Evolutionary conservation across 2,329 filamentous ascomycete genomes (phyloP).

Genomic region (Pestalotiopsis sp.): DNA sequence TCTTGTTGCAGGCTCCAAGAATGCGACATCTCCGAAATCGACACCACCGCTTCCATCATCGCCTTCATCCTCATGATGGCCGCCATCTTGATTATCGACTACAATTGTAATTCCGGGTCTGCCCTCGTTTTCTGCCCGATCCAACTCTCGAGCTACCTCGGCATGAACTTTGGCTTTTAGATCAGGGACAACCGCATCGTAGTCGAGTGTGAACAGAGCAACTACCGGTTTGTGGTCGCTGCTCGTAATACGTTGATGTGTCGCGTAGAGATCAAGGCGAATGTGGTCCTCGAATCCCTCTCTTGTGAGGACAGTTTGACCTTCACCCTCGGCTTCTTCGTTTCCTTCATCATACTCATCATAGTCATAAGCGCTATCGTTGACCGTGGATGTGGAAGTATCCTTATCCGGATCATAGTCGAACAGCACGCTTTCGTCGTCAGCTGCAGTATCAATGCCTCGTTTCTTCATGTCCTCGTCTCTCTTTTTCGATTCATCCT

Average conservation of each 20-base stretch:
- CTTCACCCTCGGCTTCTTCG: slow-evolving; percentile 42
- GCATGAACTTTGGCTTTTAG: slow-evolving; percentile 82
- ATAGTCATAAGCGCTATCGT: slow-evolving; percentile 21
- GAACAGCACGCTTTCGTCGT: slow-evolving; percentile 83
- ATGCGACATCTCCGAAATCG: slow-evolving; percentile 77
- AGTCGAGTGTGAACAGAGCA: slow-evolving; percentile 80
- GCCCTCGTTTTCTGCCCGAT: slow-evolving; percentile 89
- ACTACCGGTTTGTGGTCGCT: slow-evolving; percentile 95
- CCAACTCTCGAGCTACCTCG: slow-evolving; percentile 84
- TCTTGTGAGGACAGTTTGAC: slow-evolving; percentile 55
- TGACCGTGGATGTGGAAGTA: slow-evolving; percentile 44
- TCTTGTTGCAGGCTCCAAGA: slow-evolving; percentile 65
- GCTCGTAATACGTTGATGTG: slow-evolving; percentile 85
- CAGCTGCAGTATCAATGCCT: slow-evolving; percentile 71
- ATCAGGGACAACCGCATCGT: slow-evolving; percentile 83
- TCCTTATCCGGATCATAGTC: slow-evolving; percentile 88
- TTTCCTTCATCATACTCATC: slow-evolving; percentile 38
- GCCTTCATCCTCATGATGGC: slow-evolving; percentile 30
- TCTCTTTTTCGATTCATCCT: slow-evolving; percentile 66
- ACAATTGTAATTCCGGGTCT: slow-evolving; percentile 82
- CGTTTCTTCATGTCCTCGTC: slow-evolving; percentile 85
- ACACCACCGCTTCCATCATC: slow-evolving; percentile 59
- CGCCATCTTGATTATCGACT: slow-evolving; percentile 61
- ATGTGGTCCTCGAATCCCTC: slow-evolving; percentile 60
- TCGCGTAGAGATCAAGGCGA: slow-evolving; percentile 70